Percentiles rank a stretch among this genome's conserved stretches.
Conservation (phyloP, 2,329 filamentous ascomycete genomes). For the Pseudocercospora musae region DNA sequence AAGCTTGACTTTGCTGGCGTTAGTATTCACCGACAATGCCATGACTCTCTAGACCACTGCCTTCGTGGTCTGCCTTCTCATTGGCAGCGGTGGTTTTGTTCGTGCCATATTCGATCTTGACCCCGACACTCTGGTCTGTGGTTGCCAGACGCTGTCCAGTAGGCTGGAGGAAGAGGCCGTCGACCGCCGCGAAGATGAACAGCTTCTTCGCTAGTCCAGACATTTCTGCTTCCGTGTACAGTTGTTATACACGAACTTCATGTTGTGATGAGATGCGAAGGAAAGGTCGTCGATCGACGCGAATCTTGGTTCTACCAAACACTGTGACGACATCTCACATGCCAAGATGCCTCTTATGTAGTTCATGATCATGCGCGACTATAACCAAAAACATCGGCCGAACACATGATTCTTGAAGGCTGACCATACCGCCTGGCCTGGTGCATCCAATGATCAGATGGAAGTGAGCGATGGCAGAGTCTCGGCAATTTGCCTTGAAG, state of each 20-base stretch:
- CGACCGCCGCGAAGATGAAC: constrained; percentile 69
- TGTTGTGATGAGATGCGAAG: not conserved
- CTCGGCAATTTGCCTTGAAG: no score
- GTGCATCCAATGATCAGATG: no score
- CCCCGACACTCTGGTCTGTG: constrained; percentile 6
- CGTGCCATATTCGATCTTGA: constrained; percentile 40
- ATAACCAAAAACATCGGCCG: not conserved
- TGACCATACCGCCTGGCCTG: no score
- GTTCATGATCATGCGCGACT: not conserved
- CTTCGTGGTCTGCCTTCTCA: constrained; percentile 36
- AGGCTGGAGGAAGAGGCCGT: constrained; percentile 79
- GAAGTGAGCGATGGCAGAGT: no score
- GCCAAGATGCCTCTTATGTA: not conserved
- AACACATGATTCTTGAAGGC: not conserved
- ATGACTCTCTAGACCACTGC: constrained; percentile 45
- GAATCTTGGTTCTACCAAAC: not conserved
- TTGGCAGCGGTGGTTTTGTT: constrained; percentile 50
- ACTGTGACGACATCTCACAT: not conserved
- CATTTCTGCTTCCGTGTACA: constrained; percentile 49
- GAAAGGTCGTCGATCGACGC: not conserved
- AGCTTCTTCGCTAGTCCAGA: constrained; percentile 75
- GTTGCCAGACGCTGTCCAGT: constrained; percentile 50
- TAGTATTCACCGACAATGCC: constrained; percentile 54
- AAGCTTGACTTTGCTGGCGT: not conserved
- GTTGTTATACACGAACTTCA: not conserved